Evolutionary conservation across 2,329 filamentous ascomycete genomes (phyloP).

Genomic region (Alternaria brassicae): DNA sequence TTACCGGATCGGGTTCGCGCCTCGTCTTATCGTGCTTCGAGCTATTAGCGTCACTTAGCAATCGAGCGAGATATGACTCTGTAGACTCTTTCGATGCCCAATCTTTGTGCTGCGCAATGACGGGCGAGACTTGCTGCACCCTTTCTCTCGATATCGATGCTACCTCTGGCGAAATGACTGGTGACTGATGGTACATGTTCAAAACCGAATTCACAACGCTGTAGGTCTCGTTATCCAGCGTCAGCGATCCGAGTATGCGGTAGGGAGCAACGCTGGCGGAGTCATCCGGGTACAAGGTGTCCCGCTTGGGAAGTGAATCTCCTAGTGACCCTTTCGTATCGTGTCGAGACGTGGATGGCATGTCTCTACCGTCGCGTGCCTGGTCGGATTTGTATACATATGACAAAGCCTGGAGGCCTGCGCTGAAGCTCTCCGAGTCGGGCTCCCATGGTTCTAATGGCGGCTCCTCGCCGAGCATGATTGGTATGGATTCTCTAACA

Average conservation of each 20-base stretch:
- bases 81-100: constrained; percentile 64
- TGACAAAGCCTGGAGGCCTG: constrained; percentile 20
- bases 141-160: constrained; percentile 51
- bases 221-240: constrained; percentile 53
- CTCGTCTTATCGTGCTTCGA: constrained; percentile 18
- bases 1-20: constrained; percentile 17
- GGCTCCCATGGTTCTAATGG: constrained; percentile 20
- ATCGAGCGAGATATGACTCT: constrained; percentile 62
- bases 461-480: constrained; percentile 58
- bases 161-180: constrained; percentile 49
- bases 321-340: constrained; percentile 45
- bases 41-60: constrained; percentile 51
- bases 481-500: constrained; percentile 63
- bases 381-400: constrained; percentile 25
- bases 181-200: constrained; percentile 51
- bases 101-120: constrained; percentile 60
- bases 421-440: constrained; percentile 15
- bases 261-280: constrained; percentile 49
- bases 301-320: constrained; percentile 42
- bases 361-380: constrained; percentile 18
- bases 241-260: constrained; percentile 38
- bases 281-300: constrained; percentile 47
- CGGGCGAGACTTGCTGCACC: constrained; percentile 58
- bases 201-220: constrained; percentile 53
- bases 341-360: constrained; percentile 29